phyloP scores from a whole-genome alignment of 805 yeast genomes.

The Teunomyces stri region DNA sequence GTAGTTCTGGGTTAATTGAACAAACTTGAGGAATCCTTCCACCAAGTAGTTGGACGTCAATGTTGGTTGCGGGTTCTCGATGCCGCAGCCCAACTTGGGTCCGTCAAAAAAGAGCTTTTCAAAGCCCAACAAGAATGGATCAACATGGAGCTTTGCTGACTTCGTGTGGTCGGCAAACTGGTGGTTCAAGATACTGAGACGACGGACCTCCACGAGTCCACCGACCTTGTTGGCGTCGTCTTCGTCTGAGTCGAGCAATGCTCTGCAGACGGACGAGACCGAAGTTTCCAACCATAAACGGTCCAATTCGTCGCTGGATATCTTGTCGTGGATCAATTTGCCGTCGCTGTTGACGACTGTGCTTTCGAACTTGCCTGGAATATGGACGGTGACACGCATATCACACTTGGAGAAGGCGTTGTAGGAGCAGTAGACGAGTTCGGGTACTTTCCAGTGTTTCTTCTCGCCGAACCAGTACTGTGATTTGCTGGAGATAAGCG shows the following conservation, averaged over 20 bases:
- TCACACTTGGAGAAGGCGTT: slow-evolving; percentile 63
- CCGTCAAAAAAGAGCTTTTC: slow-evolving; percentile 68
- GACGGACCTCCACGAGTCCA: slow-evolving; percentile 79
- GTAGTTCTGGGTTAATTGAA: slow-evolving; percentile 63
- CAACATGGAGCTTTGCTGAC: slow-evolving; percentile 40
- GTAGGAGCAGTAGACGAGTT: slow-evolving; percentile 66
- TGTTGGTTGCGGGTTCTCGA: slow-evolving; percentile 69
- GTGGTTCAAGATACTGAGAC: slow-evolving; percentile 57
- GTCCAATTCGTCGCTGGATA: slow-evolving; percentile 54
- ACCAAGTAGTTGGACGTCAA: slow-evolving; percentile 65
- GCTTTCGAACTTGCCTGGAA: slow-evolving; percentile 72
- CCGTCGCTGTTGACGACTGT: slow-evolving; percentile 51
- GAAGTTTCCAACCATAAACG: slow-evolving; percentile 51
- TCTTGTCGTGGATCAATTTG: slow-evolving; percentile 49
- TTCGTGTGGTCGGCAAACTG: slow-evolving; percentile 41
- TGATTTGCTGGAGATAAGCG: slow-evolving; percentile 52
- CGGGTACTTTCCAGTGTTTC: slow-evolving; percentile 67
- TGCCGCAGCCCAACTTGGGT: slow-evolving; percentile 58
- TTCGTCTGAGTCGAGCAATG: slow-evolving; percentile 64
- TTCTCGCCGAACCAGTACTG: slow-evolving; percentile 82
- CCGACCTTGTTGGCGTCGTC: slow-evolving; percentile 54
- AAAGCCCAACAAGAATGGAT: slow-evolving; percentile 59
- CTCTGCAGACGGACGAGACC: slow-evolving; percentile 70
- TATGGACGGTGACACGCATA: slow-evolving; percentile 66
- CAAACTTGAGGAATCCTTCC: slow-evolving; percentile 65